Conservation (phyloP, 2,329 filamentous ascomycete genomes). For the Calonectria crousiana region DNA sequence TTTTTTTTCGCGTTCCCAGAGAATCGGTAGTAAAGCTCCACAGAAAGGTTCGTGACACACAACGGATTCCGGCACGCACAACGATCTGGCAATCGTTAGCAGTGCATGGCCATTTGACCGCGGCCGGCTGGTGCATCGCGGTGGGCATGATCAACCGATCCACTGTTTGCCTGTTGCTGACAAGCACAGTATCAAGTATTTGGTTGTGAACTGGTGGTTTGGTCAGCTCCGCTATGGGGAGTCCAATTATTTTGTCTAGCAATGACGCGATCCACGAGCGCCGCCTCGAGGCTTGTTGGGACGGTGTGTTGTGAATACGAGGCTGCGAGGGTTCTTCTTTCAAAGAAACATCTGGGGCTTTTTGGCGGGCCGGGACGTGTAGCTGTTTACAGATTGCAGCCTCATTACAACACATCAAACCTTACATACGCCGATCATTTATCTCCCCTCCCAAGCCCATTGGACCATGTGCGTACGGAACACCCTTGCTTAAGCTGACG, state of each 20-base stretch:
- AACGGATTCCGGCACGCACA: conserved; percentile 36
- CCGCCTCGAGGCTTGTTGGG: not conserved
- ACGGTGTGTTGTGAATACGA: conserved; percentile 2
- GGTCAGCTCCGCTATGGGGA: conserved; percentile 23
- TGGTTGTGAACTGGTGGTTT: conserved; percentile 14
- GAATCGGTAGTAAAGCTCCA: conserved; percentile 48
- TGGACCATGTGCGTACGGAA: not conserved
- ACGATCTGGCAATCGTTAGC: conserved; percentile 41
- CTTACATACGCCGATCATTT: conserved; percentile 4
- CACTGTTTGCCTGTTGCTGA: conserved; percentile 31
- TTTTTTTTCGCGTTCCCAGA: conserved; percentile 47
- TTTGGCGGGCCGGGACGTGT: not conserved
- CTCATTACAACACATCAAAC: conserved; percentile 3
- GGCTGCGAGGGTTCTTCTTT: not conserved
- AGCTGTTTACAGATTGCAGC: conserved; percentile 8
- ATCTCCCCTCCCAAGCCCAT: not conserved
- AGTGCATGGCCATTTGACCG: conserved; percentile 34
- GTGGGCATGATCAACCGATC: conserved; percentile 32
- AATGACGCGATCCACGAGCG: not conserved
- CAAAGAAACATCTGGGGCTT: not conserved
- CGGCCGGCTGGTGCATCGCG: conserved; percentile 28
- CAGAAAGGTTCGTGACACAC: conserved; percentile 44
- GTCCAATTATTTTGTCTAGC: not conserved
- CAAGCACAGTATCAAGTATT: conserved; percentile 26
- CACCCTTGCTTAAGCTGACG: not conserved